Conservation (phyloP, 2,329 filamentous ascomycete species). For the Aspergillus pseudoviridinutans region DNA sequence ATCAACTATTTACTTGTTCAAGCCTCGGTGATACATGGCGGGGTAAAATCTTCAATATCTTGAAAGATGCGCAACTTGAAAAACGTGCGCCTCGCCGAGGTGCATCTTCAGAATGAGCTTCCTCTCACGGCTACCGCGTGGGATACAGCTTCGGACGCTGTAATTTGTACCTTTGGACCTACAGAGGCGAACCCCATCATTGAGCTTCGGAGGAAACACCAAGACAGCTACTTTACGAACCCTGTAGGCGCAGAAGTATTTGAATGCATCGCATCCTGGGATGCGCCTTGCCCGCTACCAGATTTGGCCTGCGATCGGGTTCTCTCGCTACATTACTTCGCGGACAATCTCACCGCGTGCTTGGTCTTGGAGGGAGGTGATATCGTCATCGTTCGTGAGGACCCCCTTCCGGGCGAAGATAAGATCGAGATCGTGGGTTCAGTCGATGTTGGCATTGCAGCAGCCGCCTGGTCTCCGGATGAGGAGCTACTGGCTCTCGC, state of each 20-base stretch:
- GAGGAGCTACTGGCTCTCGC: slow-evolving; percentile 84
- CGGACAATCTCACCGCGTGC: slow-evolving; percentile 72
- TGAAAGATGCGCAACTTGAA: slow-evolving; percentile 79
- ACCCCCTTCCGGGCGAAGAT: slow-evolving; percentile 61
- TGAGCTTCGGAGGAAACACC: slow-evolving; percentile 58
- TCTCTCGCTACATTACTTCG: slow-evolving; percentile 77
- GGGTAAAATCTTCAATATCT: slow-evolving; percentile 28
- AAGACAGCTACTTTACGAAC: slow-evolving; percentile 36
- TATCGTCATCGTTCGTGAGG: slow-evolving; percentile 78
- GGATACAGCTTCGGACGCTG: slow-evolving; percentile 73
- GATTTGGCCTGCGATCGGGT: slow-evolving; percentile 72
- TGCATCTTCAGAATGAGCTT: slow-evolving; percentile 56
- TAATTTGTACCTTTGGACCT: slow-evolving; percentile 83
- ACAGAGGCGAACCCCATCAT: slow-evolving; percentile 65
- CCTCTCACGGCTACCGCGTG: slow-evolving; percentile 75
- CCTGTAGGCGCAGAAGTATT: slow-evolving; percentile 39
- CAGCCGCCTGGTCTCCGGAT: slow-evolving; percentile 90
- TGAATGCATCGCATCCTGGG: slow-evolving; percentile 73
- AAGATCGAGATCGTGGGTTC: slow-evolving; percentile 94
- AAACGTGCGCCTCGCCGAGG: slow-evolving; percentile 67
- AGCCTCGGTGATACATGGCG: slow-evolving; percentile 29
- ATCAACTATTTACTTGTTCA: slow-evolving; percentile 5
- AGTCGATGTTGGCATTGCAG: slow-evolving; percentile 84
- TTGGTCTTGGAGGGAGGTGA: slow-evolving; percentile 86
- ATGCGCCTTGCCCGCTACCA: slow-evolving; percentile 75